A percentile compares a stretch with the other conserved stretches of the same genome.
These are phyloP conservation scores for Golovinomyces cichoracearum DNA, from an alignment of 2,329 filamentous ascomycete species.

Conservation along the genomic window DNA sequence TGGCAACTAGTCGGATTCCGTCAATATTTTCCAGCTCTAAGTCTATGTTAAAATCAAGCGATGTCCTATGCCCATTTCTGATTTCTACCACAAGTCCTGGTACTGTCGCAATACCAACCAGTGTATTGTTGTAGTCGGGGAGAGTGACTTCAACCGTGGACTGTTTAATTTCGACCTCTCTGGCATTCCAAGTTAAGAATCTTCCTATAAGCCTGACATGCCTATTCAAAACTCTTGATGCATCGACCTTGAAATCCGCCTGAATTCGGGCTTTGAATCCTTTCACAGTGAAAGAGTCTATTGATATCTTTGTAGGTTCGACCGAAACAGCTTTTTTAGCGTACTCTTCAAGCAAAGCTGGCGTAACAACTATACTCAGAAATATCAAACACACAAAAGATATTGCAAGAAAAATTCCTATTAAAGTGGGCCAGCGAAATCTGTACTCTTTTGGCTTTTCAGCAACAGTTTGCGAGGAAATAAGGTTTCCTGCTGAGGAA, in stretches of 20 bases:
- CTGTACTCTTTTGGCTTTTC: background rate
- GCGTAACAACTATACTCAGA: conserved; percentile 53
- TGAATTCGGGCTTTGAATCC: conserved; percentile 60
- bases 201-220: conserved; percentile 50
- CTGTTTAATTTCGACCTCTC: conserved; percentile 45
- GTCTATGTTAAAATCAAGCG: conserved; percentile 54
- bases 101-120: conserved; percentile 51
- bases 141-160: conserved; percentile 53
- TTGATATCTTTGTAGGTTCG: conserved; percentile 56
- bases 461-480: too few species aligned
- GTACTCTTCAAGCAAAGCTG: conserved; percentile 60
- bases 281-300: conserved; percentile 57
- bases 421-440: conserved; percentile 47
- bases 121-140: conserved; percentile 52
- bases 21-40: conserved; percentile 51
- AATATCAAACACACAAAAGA: conserved; percentile 41
- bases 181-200: conserved; percentile 55
- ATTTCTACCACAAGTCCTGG: conserved; percentile 55
- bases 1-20: conserved; percentile 52
- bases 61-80: conserved; percentile 49
- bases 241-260: conserved; percentile 60
- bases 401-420: conserved; percentile 44
- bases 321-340: conserved; percentile 60
- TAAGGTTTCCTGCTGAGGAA: too few species aligned
- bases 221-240: conserved; percentile 42